These are phyloP conservation scores for Ophiorrhiza pumila DNA, from an alignment of 257 asterid species.

Conservation along the genomic window DNA sequence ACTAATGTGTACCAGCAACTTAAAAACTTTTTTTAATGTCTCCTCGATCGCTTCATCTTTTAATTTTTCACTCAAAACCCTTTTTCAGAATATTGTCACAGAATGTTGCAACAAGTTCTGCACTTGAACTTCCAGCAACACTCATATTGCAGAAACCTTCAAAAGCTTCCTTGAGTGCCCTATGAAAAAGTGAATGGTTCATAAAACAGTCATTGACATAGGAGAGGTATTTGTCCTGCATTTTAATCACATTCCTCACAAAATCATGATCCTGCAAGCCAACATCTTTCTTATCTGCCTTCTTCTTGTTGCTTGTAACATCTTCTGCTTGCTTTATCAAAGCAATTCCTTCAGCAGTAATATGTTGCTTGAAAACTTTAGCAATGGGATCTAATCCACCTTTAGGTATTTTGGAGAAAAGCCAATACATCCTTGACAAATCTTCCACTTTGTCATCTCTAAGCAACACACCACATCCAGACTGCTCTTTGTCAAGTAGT, in stretches of 20 bases:
- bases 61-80: slow-evolving; percentile 96
- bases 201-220: slow-evolving; percentile 82
- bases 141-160: slow-evolving; percentile 97
- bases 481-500: slow-evolving; percentile 94
- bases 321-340: slow-evolving; percentile 98
- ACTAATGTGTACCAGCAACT: slow-evolving; percentile 87
- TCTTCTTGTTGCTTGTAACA: slow-evolving; percentile 96
- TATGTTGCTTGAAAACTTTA: slow-evolving; percentile 89
- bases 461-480: slow-evolving; percentile 93
- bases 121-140: slow-evolving; percentile 96
- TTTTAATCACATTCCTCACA: slow-evolving; percentile 89
- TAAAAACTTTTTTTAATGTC: slow-evolving; percentile 94
- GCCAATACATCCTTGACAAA: slow-evolving; percentile 96
- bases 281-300: slow-evolving; percentile 91
- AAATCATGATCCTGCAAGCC: slow-evolving; percentile 95
- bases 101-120: slow-evolving; percentile 96
- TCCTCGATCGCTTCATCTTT: slow-evolving; percentile 99
- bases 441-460: slow-evolving; percentile 97
- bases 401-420: slow-evolving; percentile 78
- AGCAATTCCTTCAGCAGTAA: slow-evolving; percentile 92
- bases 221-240: slow-evolving; percentile 93
- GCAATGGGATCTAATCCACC: slow-evolving; percentile 92
- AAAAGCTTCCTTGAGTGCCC: slow-evolving; percentile 99
- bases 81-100: slow-evolving; percentile 97
- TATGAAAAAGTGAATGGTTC: slow-evolving; percentile 96